Conservation (phyloP, 805 yeast genomes). For the Ogataea saltuana region DNA sequence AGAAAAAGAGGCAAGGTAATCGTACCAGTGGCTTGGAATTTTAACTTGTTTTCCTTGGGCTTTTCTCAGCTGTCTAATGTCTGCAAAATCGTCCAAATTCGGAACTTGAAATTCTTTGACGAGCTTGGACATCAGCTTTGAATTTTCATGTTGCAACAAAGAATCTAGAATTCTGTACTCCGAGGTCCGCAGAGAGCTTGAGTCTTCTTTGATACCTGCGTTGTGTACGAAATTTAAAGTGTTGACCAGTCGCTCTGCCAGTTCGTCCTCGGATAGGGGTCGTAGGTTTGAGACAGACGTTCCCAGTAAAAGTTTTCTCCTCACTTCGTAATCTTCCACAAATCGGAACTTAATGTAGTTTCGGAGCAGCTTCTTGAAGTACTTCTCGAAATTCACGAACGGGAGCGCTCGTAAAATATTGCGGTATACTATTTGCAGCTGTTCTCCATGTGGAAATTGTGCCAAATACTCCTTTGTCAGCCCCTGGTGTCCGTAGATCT, state of each 20-base stretch:
- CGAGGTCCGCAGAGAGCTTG: not conserved
- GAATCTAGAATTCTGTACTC: slow-evolving; percentile 22
- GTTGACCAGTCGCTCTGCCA: slow-evolving; percentile 21
- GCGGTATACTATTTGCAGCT: slow-evolving; percentile 22
- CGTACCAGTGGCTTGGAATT: slow-evolving; percentile 16
- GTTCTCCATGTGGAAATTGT: slow-evolving; percentile 9
- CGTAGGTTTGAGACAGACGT: slow-evolving; percentile 4
- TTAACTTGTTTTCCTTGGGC: not conserved
- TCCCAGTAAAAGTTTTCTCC: slow-evolving; percentile 14
- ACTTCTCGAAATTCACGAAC: slow-evolving; percentile 13
- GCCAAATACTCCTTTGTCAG: slow-evolving; percentile 16
- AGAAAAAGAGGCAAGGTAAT: slow-evolving; percentile 10
- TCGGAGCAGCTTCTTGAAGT: slow-evolving; percentile 9
- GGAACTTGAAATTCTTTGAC: slow-evolving; percentile 6
- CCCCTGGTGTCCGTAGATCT: slow-evolving; percentile 27
- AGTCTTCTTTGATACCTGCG: slow-evolving; percentile 19
- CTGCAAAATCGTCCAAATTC: slow-evolving; percentile 9
- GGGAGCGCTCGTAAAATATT: slow-evolving; percentile 21
- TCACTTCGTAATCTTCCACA: slow-evolving; percentile 25
- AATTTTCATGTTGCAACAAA: slow-evolving; percentile 26
- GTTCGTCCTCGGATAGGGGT: slow-evolving; percentile 9
- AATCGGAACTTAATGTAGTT: slow-evolving; percentile 23
- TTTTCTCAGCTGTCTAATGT: not conserved
- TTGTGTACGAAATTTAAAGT: slow-evolving; percentile 31
- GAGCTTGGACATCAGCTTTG: slow-evolving; percentile 16